Evolutionary conservation across 805 yeast species (phyloP).

Genomic region (Candida qinlingensis): DNA sequence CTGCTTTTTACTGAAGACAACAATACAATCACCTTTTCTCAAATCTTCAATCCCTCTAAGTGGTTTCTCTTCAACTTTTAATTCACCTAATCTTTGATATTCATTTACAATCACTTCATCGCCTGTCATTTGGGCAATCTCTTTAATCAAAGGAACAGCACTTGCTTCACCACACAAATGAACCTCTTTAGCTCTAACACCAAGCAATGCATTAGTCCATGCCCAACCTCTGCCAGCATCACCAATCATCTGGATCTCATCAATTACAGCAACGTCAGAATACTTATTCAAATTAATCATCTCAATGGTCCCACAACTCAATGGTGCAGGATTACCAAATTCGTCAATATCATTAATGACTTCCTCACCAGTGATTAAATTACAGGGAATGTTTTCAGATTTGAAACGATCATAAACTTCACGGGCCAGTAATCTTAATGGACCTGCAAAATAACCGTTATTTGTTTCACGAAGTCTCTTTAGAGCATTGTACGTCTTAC

Average conservation of each 20-base stretch:
- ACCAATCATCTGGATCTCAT: constrained; percentile 93
- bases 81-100: constrained; percentile 71
- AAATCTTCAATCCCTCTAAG: constrained; percentile 36
- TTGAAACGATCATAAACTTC: constrained; percentile 85
- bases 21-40: constrained; percentile 79
- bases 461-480: constrained; percentile 57
- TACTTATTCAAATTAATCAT: constrained; percentile 70
- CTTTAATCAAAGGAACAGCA: constrained; percentile 61
- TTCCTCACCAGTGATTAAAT: constrained; percentile 94
- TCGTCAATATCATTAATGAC: constrained; percentile 65
- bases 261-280: constrained; percentile 86
- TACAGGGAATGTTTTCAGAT: constrained; percentile 62
- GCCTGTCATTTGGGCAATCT: constrained; percentile 64
- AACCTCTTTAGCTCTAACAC: constrained; percentile 77
- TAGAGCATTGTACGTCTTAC: constrained; percentile 85
- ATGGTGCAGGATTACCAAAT: constrained; percentile 64
- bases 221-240: constrained; percentile 83
- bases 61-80: constrained; percentile 46
- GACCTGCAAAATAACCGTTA: constrained; percentile 92
- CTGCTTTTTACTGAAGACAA: constrained; percentile 73
- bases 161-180: constrained; percentile 94
- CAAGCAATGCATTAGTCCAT: constrained; percentile 89
- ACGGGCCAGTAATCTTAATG: constrained; percentile 81
- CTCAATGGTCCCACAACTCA: constrained; percentile 88
- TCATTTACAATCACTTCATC: constrained; percentile 68